Evolutionary conservation across 169 alveolate genomes (phyloP), one percentile per base, ranked within the genome.

Genomic region (Cryptosporidium ubiquitum): DNA sequence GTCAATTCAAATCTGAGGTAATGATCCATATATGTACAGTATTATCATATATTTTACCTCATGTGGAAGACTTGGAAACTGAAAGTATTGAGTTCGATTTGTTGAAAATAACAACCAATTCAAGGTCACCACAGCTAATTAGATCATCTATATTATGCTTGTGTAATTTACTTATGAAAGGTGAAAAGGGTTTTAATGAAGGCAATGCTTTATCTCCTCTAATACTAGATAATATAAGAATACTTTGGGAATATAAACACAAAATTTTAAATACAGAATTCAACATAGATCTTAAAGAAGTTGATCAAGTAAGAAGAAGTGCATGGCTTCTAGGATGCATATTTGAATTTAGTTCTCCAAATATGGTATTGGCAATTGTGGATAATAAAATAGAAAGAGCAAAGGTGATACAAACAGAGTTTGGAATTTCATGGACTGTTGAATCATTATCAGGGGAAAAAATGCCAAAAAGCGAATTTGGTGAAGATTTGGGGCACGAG

Each of bases 321-420:
- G 73, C 79, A 26, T 79, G 89, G 89, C 55, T 79, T 44, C 37
- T 79, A 39, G 89, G 89, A 14, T 79, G 89, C 23, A 79, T 79
- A 44, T 79, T 58, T 40, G 89, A 79, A 35, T 79, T 40, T 29
- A 79, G 75, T 79, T 61, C 69, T 3, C 89, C 89, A 0, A 64
- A 40, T 16, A 29, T 79, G 35, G 64, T 31, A 4, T 18, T 79
- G 12, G 58, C 89, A 23, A n/a, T 79, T 79, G 42, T 61, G 40
- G 58, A 64, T 61, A 47, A 64, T 40, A 79, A 31, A 44, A 26
- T 79, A 61, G 75, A 61, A 31, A 64, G 75, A 26, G 68, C 75
- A 12, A 57, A 42, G 37, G 26, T 5, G 40, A 33, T 58, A 0
- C 57, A 79, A 26, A 79, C 89, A 26, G 89, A 79, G 69, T 79